Percentiles rank a stretch among this genome's conserved stretches.
phyloP scores from a whole-genome alignment of 345 rosid genomes.

The Carallia pectinifolia region DNA sequence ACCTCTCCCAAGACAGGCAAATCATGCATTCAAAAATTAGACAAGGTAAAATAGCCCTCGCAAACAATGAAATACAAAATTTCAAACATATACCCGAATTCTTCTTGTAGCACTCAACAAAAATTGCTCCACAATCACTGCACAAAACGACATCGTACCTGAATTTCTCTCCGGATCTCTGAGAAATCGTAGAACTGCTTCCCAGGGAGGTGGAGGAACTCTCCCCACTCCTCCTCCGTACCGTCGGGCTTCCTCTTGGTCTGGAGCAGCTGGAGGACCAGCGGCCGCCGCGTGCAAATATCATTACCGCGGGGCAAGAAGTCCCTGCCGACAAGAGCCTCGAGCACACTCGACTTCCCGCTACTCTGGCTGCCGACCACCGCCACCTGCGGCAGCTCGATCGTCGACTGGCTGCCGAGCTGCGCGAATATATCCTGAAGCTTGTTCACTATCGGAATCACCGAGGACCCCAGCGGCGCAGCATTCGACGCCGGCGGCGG shows the following conservation, averaged over 20 bases:
- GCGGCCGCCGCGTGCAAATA: constrained; percentile 96
- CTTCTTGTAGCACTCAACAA: too few relatives aligned
- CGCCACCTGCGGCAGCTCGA: constrained; percentile 97
- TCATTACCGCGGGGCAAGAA: constrained; percentile 91
- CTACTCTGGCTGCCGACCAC: constrained; percentile 99
- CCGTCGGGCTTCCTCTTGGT: constrained; percentile 60
- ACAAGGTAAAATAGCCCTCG: not conserved
- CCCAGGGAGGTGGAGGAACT: constrained; percentile 83
- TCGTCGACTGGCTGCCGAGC: constrained; percentile 84
- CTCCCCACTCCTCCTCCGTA: constrained; percentile 86
- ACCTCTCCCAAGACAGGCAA: not conserved
- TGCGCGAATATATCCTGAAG: constrained; percentile 94
- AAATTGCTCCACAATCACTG: too few relatives aligned
- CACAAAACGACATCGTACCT: constrained; percentile 37
- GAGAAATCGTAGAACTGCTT: constrained; percentile 82
- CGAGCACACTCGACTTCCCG: constrained; percentile 97
- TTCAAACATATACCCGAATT: not conserved
- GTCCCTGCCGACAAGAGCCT: constrained; percentile 95
- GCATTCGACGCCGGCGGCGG: constrained; percentile 6
- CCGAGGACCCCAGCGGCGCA: constrained; percentile 66
- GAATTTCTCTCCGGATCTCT: constrained; percentile 90
- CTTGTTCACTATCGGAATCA: constrained; percentile 92
- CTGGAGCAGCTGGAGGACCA: constrained; percentile 91
- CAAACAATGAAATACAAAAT: not conserved
- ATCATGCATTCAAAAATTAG: not conserved